These are phyloP conservation scores for Coccomyxa subellipsoidea DNA, from an alignment of 163 green algal genomes.

Conservation along the genomic window DNA sequence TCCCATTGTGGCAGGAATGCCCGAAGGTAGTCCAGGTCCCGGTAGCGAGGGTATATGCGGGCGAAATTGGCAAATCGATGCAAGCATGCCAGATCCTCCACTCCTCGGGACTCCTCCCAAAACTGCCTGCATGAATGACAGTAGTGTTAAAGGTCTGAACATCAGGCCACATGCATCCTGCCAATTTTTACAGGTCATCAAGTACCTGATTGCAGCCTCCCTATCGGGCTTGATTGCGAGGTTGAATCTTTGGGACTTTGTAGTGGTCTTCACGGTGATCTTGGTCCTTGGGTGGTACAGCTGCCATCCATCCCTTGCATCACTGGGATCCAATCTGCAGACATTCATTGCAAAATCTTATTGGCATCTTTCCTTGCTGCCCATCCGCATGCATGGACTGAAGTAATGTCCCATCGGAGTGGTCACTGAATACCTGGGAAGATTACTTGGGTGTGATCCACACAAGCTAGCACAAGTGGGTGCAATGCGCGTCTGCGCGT, in stretches of 20 bases:
- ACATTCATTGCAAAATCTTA: background rate
- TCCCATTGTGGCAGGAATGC: conserved; percentile 7
- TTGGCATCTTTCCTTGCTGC: too few species aligned
- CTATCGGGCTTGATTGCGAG: conserved; percentile 1
- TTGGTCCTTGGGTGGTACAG: background rate
- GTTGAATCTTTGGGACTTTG: conserved; percentile 9
- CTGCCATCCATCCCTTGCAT: background rate
- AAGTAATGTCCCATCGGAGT: too few species aligned
- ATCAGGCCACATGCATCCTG: too few species aligned
- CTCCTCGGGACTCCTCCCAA: conserved; percentile 1
- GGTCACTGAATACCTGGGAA: too few species aligned
- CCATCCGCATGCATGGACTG: too few species aligned
- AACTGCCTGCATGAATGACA: conserved; percentile 6
- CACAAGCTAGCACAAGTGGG: background rate
- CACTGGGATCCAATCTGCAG: background rate
- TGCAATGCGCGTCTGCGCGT: background rate
- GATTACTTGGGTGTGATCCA: background rate
- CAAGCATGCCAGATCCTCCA: conserved; percentile 6
- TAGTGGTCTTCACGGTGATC: conserved; percentile 11
- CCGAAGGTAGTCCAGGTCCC: conserved; percentile 16
- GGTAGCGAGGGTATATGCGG: conserved; percentile 14
- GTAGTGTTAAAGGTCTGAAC: too few species aligned
- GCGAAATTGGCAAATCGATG: conserved; percentile 11
- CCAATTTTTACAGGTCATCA: too few species aligned
- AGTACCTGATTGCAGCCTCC: background rate